Percentiles rank a stretch among this genome's conserved stretches.
Evolutionary conservation across 352 stramenopile species (phyloP).

Genomic region (Thraustochytrium sp.): DNA sequence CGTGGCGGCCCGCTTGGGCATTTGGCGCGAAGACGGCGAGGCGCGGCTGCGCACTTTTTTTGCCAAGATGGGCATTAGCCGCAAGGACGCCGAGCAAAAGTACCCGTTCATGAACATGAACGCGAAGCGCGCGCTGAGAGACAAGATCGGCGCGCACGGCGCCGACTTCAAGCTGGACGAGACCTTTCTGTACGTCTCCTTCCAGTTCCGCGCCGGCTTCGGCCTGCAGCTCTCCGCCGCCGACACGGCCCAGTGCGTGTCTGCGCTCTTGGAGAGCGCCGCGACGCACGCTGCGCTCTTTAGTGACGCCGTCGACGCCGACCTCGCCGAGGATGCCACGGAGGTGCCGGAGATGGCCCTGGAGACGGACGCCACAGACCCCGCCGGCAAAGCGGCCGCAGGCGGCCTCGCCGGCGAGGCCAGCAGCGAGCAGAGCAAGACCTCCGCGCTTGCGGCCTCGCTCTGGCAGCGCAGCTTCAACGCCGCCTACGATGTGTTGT

Average conservation of each 20-base stretch:
- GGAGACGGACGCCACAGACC: constrained; percentile 45
- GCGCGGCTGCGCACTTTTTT: constrained; percentile 82
- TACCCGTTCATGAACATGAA: constrained; percentile 87
- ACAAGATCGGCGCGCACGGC: constrained; percentile 81
- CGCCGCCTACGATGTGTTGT: constrained; percentile 66
- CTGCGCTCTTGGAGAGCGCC: constrained; percentile 79
- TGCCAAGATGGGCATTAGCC: constrained; percentile 92
- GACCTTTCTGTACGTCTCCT: constrained; percentile 88
- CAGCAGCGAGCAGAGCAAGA: constrained; percentile 39
- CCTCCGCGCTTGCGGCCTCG: too few species aligned
- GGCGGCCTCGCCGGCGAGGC: constrained; percentile 48
- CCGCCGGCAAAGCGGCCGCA: constrained; percentile 48
- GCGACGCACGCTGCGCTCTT: not conserved
- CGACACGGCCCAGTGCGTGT: constrained; percentile 87
- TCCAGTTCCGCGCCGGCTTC: constrained; percentile 86
- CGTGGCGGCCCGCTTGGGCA: constrained; percentile 75
- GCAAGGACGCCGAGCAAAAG: constrained; percentile 89
- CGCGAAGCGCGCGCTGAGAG: constrained; percentile 80
- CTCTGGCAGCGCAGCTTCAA: constrained; percentile 60
- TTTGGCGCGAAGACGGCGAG: constrained; percentile 62
- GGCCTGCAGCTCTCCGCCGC: constrained; percentile 87
- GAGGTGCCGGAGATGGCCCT: not conserved
- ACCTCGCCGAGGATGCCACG: not conserved
- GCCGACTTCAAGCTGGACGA: constrained; percentile 89
- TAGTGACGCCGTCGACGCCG: not conserved